Evolutionary conservation across 2,329 filamentous ascomycete species (phyloP).

Genomic region (Hypoxylon rubiginosum): DNA sequence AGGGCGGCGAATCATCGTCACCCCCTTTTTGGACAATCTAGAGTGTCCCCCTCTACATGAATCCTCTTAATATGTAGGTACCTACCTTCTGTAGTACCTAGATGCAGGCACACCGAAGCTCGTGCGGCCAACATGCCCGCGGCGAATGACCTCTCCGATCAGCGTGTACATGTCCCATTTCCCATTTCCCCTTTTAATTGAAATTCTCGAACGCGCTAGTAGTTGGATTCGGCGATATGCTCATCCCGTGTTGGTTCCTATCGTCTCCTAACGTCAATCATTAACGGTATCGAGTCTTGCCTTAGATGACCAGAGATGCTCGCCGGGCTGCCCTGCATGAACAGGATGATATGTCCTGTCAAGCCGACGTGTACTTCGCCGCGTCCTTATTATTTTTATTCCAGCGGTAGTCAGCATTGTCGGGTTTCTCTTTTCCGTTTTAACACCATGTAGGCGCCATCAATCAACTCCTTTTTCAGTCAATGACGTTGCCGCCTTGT

Average conservation of each 20-base stretch:
- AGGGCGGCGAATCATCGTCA: slow-evolving; percentile 20
- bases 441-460: slow-evolving; percentile 26
- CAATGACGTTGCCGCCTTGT: slow-evolving; percentile 32
- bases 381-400: slow-evolving; percentile 12
- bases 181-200: slow-evolving; percentile 19
- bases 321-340: slow-evolving; percentile 33
- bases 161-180: slow-evolving; percentile 20
- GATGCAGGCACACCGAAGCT: slow-evolving; percentile 29
- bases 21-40: slow-evolving; percentile 22
- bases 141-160: slow-evolving; percentile 25
- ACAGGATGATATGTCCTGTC: slow-evolving; percentile 31
- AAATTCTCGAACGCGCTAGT: slow-evolving; percentile 9
- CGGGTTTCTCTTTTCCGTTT: slow-evolving; percentile 9
- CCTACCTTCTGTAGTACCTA: slow-evolving; percentile 1
- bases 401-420: slow-evolving; percentile 23
- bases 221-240: slow-evolving; percentile 26
- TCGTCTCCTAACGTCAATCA: slow-evolving; percentile 25
- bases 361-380: slow-evolving; percentile 34
- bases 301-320: slow-evolving; percentile 25
- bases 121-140: slow-evolving; percentile 6
- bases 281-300: slow-evolving; percentile 14
- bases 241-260: slow-evolving; percentile 16
- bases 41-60: slow-evolving; percentile 4
- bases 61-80: slow-evolving; percentile 22
- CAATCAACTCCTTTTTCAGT: slow-evolving; percentile 12